These are phyloP conservation scores for Saccharomyces hybrid DNA, from an alignment of 1,139 yeast species.

Conservation along the genomic window DNA sequence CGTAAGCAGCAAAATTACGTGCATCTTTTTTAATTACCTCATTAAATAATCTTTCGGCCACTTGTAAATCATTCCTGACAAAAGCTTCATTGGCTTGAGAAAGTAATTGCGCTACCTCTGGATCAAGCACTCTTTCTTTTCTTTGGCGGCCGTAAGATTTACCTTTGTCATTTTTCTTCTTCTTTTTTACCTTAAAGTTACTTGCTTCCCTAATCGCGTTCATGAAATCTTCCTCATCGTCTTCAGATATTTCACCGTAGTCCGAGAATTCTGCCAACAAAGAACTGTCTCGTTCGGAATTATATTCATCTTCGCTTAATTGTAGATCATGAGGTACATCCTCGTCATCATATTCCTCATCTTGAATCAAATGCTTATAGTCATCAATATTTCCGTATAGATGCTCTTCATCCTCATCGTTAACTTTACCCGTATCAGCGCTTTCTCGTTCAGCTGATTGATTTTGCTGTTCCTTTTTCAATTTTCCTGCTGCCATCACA, in stretches of 20 bases:
- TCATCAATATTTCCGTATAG: conserved; percentile 27
- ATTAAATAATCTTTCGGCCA: conserved; percentile 57
- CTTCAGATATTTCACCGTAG: conserved; percentile 31
- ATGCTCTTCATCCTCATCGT: conserved; percentile 26
- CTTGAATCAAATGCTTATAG: conserved; percentile 15
- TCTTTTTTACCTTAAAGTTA: conserved; percentile 47
- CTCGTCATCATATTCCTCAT: conserved; percentile 16
- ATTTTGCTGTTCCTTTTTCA: not conserved
- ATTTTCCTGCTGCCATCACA: not conserved
- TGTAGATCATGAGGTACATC: conserved; percentile 11
- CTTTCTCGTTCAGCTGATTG: not conserved
- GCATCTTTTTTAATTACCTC: conserved; percentile 77
- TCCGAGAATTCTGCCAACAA: conserved; percentile 34
- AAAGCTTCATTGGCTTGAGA: conserved; percentile 77
- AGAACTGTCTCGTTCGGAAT: conserved; percentile 26
- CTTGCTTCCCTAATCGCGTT: conserved; percentile 60
- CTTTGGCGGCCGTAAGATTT: conserved; percentile 21
- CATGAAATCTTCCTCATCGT: conserved; percentile 42
- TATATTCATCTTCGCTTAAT: conserved; percentile 20
- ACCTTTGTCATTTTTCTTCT: conserved; percentile 35
- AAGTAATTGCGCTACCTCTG: conserved; percentile 58
- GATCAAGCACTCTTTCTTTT: conserved; percentile 48
- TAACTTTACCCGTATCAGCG: conserved; percentile 5
- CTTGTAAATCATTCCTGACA: conserved; percentile 55
- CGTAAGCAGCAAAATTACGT: conserved; percentile 74